phyloP scores from a whole-genome alignment of 306 rosid genomes.

The Astragalus membranaceus region DNA sequence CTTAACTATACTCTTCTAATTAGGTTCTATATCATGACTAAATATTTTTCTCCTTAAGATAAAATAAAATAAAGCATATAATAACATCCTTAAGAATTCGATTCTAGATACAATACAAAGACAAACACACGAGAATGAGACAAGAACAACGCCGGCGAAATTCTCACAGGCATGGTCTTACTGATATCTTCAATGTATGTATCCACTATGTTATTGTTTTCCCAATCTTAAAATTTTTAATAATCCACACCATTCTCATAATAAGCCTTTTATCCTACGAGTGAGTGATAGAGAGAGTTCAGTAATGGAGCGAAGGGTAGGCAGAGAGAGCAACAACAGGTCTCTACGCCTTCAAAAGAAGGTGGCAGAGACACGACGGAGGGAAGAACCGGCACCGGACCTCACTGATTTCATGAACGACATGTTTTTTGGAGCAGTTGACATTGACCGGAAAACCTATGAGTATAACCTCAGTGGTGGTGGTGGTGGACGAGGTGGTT shows the following conservation, averaged over 20 bases:
- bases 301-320: conserved; percentile 21
- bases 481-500: neutral
- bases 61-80: neutral
- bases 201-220: neutral
- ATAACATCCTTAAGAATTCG: neutral
- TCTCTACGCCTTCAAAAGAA: conserved; percentile 30
- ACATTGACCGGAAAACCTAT: conserved; percentile 31
- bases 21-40: neutral
- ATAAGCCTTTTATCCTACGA: neutral
- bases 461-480: conserved; percentile 39
- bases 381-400: conserved; percentile 42
- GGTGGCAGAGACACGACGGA: conserved; percentile 18
- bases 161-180: conserved; percentile 6
- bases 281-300: neutral
- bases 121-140: conserved; percentile 21
- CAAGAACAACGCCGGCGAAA: conserved; percentile 34
- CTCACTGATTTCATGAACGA: conserved; percentile 83
- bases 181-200: conserved; percentile 29
- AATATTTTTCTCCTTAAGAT: neutral
- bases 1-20: neutral
- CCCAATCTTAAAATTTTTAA: neutral
- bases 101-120: neutral
- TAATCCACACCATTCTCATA: neutral
- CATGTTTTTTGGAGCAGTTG: conserved; percentile 53
- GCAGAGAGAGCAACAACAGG: conserved; percentile 27